Conservation (phyloP, 2,329 filamentous ascomycete species). For the Venturia aucupariae region DNA sequence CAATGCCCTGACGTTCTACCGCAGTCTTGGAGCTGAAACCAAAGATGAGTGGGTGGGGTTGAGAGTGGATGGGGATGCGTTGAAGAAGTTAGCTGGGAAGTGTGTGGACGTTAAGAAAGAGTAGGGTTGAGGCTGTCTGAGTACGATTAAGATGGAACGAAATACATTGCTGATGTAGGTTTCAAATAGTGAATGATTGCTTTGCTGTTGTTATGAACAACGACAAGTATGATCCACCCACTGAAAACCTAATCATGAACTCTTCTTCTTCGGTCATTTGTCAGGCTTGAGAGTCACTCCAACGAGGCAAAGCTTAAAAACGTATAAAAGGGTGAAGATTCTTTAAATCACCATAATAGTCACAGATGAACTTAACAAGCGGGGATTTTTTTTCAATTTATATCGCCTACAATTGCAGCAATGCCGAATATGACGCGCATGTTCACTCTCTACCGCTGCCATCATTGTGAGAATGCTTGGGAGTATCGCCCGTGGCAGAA, state of each 20-base stretch:
- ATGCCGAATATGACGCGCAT: too few species aligned
- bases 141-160: background rate
- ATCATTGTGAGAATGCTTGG: too few species aligned
- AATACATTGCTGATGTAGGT: background rate
- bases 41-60: constrained; percentile 68
- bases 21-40: constrained; percentile 49
- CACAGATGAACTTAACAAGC: too few species aligned
- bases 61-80: constrained; percentile 58
- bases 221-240: background rate
- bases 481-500: too few species aligned
- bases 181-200: background rate
- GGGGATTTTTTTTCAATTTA: too few species aligned
- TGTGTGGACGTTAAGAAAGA: constrained; percentile 4
- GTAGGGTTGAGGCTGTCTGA: background rate
- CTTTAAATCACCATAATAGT: too few species aligned
- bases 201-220: background rate
- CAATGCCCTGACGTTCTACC: constrained; percentile 80
- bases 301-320: too few species aligned
- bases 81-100: constrained; percentile 48
- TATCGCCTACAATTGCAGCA: too few species aligned
- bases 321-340: too few species aligned
- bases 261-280: background rate
- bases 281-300: background rate
- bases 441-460: too few species aligned
- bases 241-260: background rate